Base-by-base conservation (phyloP, 2,329 filamentous ascomycete species). In the Colletotrichum plurivorum region DNA sequence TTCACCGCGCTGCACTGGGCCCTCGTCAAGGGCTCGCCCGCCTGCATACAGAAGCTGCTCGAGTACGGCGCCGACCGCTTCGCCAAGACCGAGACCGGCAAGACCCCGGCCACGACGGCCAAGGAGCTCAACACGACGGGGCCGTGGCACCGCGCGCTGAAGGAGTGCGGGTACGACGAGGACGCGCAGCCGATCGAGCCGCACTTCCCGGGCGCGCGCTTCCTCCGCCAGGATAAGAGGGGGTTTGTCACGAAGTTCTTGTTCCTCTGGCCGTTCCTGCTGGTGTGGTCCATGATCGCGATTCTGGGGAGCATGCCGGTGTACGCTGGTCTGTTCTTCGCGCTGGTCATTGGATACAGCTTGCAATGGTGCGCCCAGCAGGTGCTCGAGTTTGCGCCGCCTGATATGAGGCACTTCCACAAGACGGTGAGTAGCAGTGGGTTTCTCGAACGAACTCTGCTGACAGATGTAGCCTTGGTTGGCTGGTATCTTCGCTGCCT, bases 1-100 rank as follows among this genome's bases (percentile, higher is more conserved):
- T 96, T 98, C 79, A 97, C 95, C 0, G 94, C 96, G 4, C 84
- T 99, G 73, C 96, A 99, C 78, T 99, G 96, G 96, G 95, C 94
- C 1, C 84, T 99, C 54, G 96, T 99, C 43, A 97, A 97, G 81
- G 96, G 97, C 13, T 96, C 92, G 56, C 89, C 93, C 70, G 91
- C 91, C 12, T 98, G 95, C 78, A 93, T 99, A 71, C 91, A 97
- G 78, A 98, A 98, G 81, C 85, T 99, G 52, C 88, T 99, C 73
- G 96, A 99, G 83, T 98, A 98, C 79, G 97, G 96, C 54, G 91
- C 95, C 27, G 96, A 99, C 81, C 89, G 96, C 53, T 98, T 97
- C 77, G 94, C 93, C 45, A 92, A 94, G 82, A 98, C 95, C 31
- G 88, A 90, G 62, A 93, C 94, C 54, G 95, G 95, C 71, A 98